Base-by-base conservation (phyloP, 2,329 filamentous ascomycete genomes). In the Sporothrix pseudoabietina region DNA sequence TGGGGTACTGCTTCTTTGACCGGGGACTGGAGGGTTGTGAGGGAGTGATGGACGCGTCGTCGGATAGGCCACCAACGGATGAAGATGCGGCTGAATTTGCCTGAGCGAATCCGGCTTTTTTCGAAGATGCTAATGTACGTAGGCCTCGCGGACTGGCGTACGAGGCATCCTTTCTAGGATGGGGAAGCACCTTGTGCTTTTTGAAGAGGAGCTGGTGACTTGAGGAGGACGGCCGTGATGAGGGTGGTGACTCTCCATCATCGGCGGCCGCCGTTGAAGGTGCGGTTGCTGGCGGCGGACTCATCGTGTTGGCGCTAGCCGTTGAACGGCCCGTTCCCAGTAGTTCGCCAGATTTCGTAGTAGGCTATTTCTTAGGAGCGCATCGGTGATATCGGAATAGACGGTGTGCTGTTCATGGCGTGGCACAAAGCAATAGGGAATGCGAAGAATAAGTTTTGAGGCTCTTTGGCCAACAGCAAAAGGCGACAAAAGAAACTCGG, bases 1-100 rank as follows among this genome's bases (percentile, higher is more conserved):
- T 81, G 63, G 82, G 78, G 72, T 85, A 82, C 75, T 83, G 84
- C 75, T 82, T 84, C 70, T 83, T 78, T 26, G 79, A 81, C 73
- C 81, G 81, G 12, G 83, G 80, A 74, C 80, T 84, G 16, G 82
- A 79, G 16, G 81, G 77, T 69, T 82, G 82, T 66, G 79, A 80
- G 75, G 77, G 77, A 47, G 77, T 76, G 61, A 74, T 77, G 30
- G 69, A 72, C 1, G 69, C 54, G 7, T 74, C 52, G 32, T 75
- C 72, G 44, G 73, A 76, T 47, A 76, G 35, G 63, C 77, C 77
- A 10, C 80, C 77, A 74, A 81, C 80, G 74, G 80, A 75, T 10
- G 72, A 54, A 35, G 73, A 54, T 19, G 69, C 30, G 5, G 70
- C 39, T 12, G 73, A 32, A 6, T 35, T 14, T 35, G 69, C 32